phyloP scores from a whole-genome alignment of 106 monocot genomes.

The Platanthera zijinensis region DNA sequence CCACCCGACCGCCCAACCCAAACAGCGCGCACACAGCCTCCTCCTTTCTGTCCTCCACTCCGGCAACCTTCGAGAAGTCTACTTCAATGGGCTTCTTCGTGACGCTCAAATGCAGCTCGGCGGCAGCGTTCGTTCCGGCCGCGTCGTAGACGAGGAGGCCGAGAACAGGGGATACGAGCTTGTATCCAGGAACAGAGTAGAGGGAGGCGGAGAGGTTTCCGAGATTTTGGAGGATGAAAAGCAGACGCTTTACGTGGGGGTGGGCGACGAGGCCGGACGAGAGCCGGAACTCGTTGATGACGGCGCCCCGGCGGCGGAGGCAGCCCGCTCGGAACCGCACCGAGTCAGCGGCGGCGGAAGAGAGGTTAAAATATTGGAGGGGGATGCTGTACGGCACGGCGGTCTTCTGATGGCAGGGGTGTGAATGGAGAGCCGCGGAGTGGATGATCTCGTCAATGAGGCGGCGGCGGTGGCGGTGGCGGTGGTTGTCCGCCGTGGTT shows the following conservation, averaged over 20 bases:
- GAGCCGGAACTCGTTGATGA: constrained; percentile 30
- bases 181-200: constrained; percentile 27
- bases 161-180: constrained; percentile 39
- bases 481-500: not conserved
- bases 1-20: constrained; percentile 29
- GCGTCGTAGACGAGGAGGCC: constrained; percentile 47
- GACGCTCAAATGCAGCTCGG: constrained; percentile 13
- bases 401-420: constrained; percentile 27
- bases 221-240: constrained; percentile 33
- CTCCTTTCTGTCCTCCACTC: not conserved
- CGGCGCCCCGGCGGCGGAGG: constrained; percentile 31
- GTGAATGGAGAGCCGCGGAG: constrained; percentile 29
- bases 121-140: not conserved
- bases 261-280: constrained; percentile 24
- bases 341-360: constrained; percentile 20
- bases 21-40: constrained; percentile 27
- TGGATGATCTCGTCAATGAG: constrained; percentile 29
- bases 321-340: constrained; percentile 38
- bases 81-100: constrained; percentile 30
- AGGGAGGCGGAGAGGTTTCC: constrained; percentile 33
- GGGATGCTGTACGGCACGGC: constrained; percentile 31
- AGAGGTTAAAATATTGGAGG: constrained; percentile 25
- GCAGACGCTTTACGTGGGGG: constrained; percentile 27
- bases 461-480: constrained; percentile 16
- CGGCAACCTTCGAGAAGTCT: constrained; percentile 23